These are phyloP conservation scores for Cryphonectria carpinicola DNA, from an alignment of 2,329 filamentous ascomycete genomes.

Conservation along the genomic window DNA sequence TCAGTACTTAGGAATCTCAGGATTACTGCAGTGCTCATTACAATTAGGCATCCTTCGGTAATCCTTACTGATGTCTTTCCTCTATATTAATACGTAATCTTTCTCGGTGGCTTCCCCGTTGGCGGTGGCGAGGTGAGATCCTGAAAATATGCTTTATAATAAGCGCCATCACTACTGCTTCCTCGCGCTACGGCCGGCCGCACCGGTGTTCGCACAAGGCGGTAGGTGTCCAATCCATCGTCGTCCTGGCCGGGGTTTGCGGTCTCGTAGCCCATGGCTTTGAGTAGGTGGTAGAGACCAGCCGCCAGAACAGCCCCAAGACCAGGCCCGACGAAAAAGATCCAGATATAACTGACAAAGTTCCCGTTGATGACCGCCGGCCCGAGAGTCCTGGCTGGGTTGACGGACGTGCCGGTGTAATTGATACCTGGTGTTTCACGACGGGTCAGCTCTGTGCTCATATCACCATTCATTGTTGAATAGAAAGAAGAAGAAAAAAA, in stretches of 20 bases:
- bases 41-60: neutral
- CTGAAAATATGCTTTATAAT: conserved; percentile 23
- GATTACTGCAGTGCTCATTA: too few relatives aligned
- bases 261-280: conserved; percentile 42
- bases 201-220: conserved; percentile 13
- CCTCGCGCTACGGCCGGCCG: neutral
- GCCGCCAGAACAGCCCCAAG: conserved; percentile 52
- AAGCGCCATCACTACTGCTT: neutral
- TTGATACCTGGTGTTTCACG: conserved; percentile 40
- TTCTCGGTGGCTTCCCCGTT: neutral
- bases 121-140: conserved; percentile 22
- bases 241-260: conserved; percentile 37
- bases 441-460: neutral
- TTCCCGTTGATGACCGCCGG: conserved; percentile 47
- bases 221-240: conserved; percentile 22
- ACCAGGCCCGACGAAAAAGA: conserved; percentile 58
- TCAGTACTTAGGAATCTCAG: too few relatives aligned
- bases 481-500: neutral
- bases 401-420: conserved; percentile 53
- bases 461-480: neutral
- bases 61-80: neutral
- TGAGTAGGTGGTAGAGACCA: conserved; percentile 42
- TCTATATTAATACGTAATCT: neutral
- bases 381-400: conserved; percentile 56
- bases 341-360: conserved; percentile 54